Conservation (phyloP, 2,329 filamentous ascomycete genomes). For the Xylariaceae sp. region DNA sequence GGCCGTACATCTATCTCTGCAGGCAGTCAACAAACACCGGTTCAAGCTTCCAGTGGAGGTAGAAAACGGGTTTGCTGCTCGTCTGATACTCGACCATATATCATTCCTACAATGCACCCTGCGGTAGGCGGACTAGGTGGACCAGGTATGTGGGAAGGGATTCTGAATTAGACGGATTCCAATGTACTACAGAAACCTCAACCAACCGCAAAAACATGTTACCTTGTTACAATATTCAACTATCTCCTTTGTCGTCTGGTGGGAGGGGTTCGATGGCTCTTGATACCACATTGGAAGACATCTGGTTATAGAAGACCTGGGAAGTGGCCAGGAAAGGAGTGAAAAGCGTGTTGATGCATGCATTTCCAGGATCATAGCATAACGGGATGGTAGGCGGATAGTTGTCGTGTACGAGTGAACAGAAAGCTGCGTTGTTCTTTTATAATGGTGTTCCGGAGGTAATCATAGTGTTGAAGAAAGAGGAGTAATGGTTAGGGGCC, state of each 20-base stretch:
- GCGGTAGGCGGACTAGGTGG: slow-evolving; percentile 54
- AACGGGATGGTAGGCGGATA: slow-evolving; percentile 33
- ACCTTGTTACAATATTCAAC: slow-evolving; percentile 37
- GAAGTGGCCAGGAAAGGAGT: slow-evolving; percentile 38
- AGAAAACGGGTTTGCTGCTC: slow-evolving; percentile 71
- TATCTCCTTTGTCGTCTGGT: slow-evolving; percentile 38
- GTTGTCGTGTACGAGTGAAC: slow-evolving; percentile 38
- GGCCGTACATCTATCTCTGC: slow-evolving; percentile 36
- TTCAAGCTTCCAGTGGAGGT: slow-evolving; percentile 49
- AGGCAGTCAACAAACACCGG: slow-evolving; percentile 26
- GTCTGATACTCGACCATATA: slow-evolving; percentile 56
- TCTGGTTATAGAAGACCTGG: slow-evolving; percentile 40
- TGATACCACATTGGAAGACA: slow-evolving; percentile 39
- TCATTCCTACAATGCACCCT: slow-evolving; percentile 51
- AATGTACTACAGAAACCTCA: slow-evolving; percentile 12
- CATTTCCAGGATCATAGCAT: slow-evolving; percentile 46
- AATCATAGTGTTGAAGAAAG: slow-evolving; percentile 26
- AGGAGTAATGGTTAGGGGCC: slow-evolving; percentile 21
- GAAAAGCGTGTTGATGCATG: slow-evolving; percentile 48
- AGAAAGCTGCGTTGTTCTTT: slow-evolving; percentile 20
- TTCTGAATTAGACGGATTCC: slow-evolving; percentile 53
- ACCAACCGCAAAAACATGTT: slow-evolving; percentile 18
- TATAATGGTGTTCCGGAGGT: slow-evolving; percentile 36
- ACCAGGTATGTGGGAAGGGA: slow-evolving; percentile 69
- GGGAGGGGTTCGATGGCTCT: slow-evolving; percentile 30